phyloP scores from a whole-genome alignment of 202 grass and related monocot species.

The Saccharum hybrid region DNA sequence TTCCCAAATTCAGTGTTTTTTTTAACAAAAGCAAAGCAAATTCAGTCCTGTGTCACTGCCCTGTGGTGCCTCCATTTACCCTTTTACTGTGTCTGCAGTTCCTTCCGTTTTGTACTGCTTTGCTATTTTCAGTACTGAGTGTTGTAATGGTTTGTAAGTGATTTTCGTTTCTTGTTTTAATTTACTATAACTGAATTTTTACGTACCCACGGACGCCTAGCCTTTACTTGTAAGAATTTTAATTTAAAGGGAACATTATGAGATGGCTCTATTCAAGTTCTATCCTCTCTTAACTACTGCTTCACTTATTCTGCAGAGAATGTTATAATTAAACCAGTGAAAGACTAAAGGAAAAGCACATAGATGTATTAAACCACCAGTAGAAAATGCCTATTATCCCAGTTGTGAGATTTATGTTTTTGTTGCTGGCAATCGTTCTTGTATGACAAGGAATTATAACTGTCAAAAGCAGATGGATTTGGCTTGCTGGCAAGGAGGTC shows the following conservation, averaged over 20 bases:
- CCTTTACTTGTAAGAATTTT: neutral
- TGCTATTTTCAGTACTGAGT: neutral
- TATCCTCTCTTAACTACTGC: neutral
- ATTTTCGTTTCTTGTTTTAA: neutral
- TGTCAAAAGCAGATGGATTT: constrained; percentile 46
- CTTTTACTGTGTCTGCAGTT: neutral
- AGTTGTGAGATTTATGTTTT: neutral
- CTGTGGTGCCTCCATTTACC: constrained; percentile 8
- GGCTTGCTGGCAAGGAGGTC: constrained; percentile 60
- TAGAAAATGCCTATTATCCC: neutral
- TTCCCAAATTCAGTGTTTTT: neutral
- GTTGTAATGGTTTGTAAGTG: neutral
- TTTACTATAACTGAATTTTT: neutral
- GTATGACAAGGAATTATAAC: constrained; percentile 6
- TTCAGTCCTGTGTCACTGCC: constrained; percentile 7
- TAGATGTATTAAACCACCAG: neutral
- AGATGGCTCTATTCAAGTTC: neutral
- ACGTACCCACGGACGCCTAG: neutral
- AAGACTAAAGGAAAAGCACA: neutral
- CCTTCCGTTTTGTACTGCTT: constrained; percentile 7
- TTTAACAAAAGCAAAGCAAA: neutral
- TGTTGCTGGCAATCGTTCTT: neutral
- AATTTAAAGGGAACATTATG: neutral
- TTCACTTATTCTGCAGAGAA: neutral
- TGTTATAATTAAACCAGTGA: neutral